Evolutionary conservation across 805 yeast genomes (phyloP), one percentile per base, ranked within the genome.

Genomic region (Torulaspora indica): DNA sequence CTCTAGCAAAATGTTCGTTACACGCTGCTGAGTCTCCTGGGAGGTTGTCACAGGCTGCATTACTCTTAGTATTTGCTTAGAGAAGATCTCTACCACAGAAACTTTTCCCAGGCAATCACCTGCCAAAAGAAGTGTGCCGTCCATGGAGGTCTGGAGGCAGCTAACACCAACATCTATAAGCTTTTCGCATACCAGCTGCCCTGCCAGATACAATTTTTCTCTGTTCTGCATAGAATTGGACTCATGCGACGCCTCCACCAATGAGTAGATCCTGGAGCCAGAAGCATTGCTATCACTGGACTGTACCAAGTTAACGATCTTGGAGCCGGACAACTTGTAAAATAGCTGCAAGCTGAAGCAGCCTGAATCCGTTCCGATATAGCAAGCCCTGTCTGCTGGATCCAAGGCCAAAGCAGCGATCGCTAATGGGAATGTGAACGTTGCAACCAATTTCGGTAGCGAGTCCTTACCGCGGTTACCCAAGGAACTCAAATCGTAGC

Each of bases 71-170:
- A 80, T 78, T 63, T 85, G 93, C 56, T 77, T 81, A 0, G 91
- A 79, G 12, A 72, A 75, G 5, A 81, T 70, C 62, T 91, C 97
- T 54, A 82, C 75, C 1, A 81, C 72, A 32, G 76, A 75, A 2
- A 86, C 77, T 23, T 76, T 71, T 1, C 97, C 97, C n/a, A 54
- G 57, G 0, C 73, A 62, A 58, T 86, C 95, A 28, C 96, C 97
- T 5, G 88, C 77, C 2, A 84, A 68, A 5, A 90, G 56, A 29
- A 69, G 62, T 13, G 90, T 78, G 4, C 91, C 95, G 59, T 90
- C 97, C 57, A 84, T 67, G 5, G 89, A 79, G 2, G 85, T 63
- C 1, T 68, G 70, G 40, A 89, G 52, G 31, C 76, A 67, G 0
- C 86, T 76, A 2, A 85, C 77, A 2, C 57, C 47, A 5, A 62